Conservation (phyloP, 2,329 filamentous ascomycete species). For the Neopestalotiopsis sp. region DNA sequence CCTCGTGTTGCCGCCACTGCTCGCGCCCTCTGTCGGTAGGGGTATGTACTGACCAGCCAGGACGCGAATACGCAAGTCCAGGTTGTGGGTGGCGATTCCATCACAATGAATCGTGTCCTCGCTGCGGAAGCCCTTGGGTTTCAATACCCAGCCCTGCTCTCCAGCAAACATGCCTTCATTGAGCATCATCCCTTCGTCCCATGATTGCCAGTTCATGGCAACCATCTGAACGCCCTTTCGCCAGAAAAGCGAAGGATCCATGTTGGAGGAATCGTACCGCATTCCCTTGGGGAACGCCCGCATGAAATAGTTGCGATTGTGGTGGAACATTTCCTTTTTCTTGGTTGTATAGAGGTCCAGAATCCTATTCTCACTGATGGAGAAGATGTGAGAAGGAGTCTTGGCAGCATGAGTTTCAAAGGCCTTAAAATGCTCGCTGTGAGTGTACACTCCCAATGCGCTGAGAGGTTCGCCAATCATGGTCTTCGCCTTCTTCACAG, state of each 20-base stretch:
- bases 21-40: constrained; percentile 56
- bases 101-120: constrained; percentile 49
- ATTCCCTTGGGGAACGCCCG: constrained; percentile 85
- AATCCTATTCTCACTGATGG: constrained; percentile 84
- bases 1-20: constrained; percentile 51
- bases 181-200: constrained; percentile 93
- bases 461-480: constrained; percentile 74
- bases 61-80: constrained; percentile 75
- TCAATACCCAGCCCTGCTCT: constrained; percentile 82
- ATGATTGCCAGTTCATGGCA: constrained; percentile 95
- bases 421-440: constrained; percentile 79
- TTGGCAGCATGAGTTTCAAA: constrained; percentile 69
- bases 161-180: constrained; percentile 97
- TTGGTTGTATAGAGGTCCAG: constrained; percentile 60
- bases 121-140: constrained; percentile 75
- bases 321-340: constrained; percentile 77
- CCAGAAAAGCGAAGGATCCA: constrained; percentile 91
- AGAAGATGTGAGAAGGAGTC: constrained; percentile 77
- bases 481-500: constrained; percentile 55
- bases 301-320: constrained; percentile 89
- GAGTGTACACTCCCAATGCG: constrained; percentile 81
- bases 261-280: constrained; percentile 88
- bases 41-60: constrained; percentile 79
- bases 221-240: constrained; percentile 96
- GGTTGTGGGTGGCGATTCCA: constrained; percentile 52